phyloP scores from a whole-genome alignment of 2,329 filamentous ascomycete genomes.

The Aspergillus pseudoglaucus region DNA sequence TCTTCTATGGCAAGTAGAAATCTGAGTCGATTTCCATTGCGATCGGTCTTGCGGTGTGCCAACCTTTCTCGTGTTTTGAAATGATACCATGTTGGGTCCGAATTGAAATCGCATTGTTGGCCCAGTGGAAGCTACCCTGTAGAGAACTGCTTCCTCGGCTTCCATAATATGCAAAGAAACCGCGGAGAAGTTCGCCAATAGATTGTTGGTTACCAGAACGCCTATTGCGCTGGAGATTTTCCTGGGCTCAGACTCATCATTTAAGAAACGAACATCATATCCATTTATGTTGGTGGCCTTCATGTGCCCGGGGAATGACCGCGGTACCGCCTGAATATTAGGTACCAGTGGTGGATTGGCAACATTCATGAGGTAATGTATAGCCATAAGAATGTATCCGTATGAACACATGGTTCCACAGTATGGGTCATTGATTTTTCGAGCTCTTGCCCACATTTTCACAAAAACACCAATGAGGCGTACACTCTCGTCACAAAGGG shows the following conservation, averaged over 20 bases:
- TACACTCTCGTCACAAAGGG: slow-evolving; percentile 69
- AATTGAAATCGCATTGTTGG: slow-evolving; percentile 69
- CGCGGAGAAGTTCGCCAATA: slow-evolving; percentile 64
- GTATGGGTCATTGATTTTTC: slow-evolving; percentile 81
- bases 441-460: slow-evolving; percentile 82
- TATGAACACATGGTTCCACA: slow-evolving; percentile 82
- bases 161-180: slow-evolving; percentile 62
- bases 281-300: slow-evolving; percentile 50
- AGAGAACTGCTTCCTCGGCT: background rate
- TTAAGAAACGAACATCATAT: slow-evolving; percentile 69
- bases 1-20: slow-evolving; percentile 89
- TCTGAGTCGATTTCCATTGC: slow-evolving; percentile 68
- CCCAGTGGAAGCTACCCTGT: slow-evolving; percentile 67
- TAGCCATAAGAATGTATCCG: slow-evolving; percentile 84
- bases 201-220: slow-evolving; percentile 65
- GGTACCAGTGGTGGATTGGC: slow-evolving; percentile 73
- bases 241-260: slow-evolving; percentile 63
- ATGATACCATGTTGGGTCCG: slow-evolving; percentile 64
- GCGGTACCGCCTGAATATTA: slow-evolving; percentile 53
- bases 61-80: slow-evolving; percentile 71
- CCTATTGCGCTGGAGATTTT: slow-evolving; percentile 51
- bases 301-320: slow-evolving; percentile 25
- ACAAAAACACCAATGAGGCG: slow-evolving; percentile 74
- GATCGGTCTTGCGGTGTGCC: slow-evolving; percentile 70
- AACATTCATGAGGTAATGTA: slow-evolving; percentile 84